A percentile compares a stretch with the other conserved stretches of the same genome.
Evolutionary conservation across 2,329 filamentous ascomycete species (phyloP).

Genomic region (Keithomyces neogunnii): DNA sequence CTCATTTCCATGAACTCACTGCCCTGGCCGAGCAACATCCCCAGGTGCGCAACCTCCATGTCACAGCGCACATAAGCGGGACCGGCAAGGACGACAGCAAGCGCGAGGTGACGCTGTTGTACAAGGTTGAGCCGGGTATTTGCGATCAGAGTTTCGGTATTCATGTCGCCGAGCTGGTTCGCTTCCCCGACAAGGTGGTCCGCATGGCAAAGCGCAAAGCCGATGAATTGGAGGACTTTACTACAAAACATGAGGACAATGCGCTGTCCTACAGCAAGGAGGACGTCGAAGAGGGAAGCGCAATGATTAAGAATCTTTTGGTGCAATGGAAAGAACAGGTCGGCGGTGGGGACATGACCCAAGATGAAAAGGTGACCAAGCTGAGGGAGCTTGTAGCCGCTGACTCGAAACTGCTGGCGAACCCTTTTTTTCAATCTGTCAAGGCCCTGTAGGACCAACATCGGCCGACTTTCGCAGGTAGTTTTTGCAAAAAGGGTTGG

Average conservation of each 20-base stretch:
- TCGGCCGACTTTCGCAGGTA: neutral
- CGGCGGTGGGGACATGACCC: slow-evolving; percentile 49
- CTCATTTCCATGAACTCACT: slow-evolving; percentile 96
- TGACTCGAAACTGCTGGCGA: slow-evolving; percentile 56
- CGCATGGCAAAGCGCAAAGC: slow-evolving; percentile 99
- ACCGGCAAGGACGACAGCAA: slow-evolving; percentile 38
- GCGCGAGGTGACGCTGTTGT: slow-evolving; percentile 86
- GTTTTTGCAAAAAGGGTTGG: neutral
- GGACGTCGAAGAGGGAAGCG: slow-evolving; percentile 84
- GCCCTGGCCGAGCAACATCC: slow-evolving; percentile 79
- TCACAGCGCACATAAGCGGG: slow-evolving; percentile 81
- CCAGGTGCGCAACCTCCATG: slow-evolving; percentile 87
- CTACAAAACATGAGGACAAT: slow-evolving; percentile 60
- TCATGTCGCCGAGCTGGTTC: slow-evolving; percentile 92
- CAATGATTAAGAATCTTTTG: slow-evolving; percentile 74
- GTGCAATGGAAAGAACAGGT: slow-evolving; percentile 78
- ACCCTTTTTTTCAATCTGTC: slow-evolving; percentile 63
- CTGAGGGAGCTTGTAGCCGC: slow-evolving; percentile 72
- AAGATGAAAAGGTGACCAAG: slow-evolving; percentile 67
- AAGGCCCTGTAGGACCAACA: slow-evolving; percentile 38
- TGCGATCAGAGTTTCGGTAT: slow-evolving; percentile 98
- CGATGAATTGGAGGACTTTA: slow-evolving; percentile 95
- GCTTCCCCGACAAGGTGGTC: slow-evolving; percentile 94
- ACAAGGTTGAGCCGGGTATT: slow-evolving; percentile 92
- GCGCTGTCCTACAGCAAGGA: slow-evolving; percentile 62